Base-by-base conservation (phyloP, 2,329 filamentous ascomycete species). In the Penicillium verrucosum region DNA sequence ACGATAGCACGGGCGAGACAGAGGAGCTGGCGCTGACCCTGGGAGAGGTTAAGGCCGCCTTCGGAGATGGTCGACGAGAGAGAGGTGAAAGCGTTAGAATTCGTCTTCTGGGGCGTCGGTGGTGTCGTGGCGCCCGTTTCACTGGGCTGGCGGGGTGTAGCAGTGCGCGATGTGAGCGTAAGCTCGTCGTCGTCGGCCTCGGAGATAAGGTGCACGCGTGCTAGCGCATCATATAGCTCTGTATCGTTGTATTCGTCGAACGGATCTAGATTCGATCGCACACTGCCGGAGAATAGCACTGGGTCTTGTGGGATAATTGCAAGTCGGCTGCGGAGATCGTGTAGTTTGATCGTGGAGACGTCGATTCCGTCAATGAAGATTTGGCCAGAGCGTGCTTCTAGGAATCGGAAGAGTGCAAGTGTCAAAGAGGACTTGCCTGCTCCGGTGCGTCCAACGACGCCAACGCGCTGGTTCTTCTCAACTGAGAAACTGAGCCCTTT, bases 301-400 rank as follows among this genome's bases (percentile, higher is more conserved):
- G 90, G 89, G 63, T 93, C 89, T 74, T 92, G 88, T 1, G 90
- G 89, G 52, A 94, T 93, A 63, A 94, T 92, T 37, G 89, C 88
- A 0, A 94, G 75, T 0, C 89, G 81, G n/a, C 84, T 87, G 25
- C 90, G 83, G 11, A 94, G 77, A 54, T 88, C 85, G 54, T 88
- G 62, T 5, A 68, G 60, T 25, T 58, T 65, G 25, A 70, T 64
- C n/a, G 59, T 64, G 1, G 64, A 86, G 50, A 92, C 89, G 51
- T 71, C 66, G 3, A 71, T 23, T 3, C 68, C 69, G 44, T 73
- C 70, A 9, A 74, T 69, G 21, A 65, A 38, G 9, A 73, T 69
- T 1, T 56, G 52, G 0, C 72, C 71, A 3, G 57, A 41, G 3
- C 63, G 64, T 3, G 65, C 60, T 37, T 71, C 66, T 0, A 73